Conservation (phyloP, 768 basidiomycete genomes). For the Russula emetica region DNA sequence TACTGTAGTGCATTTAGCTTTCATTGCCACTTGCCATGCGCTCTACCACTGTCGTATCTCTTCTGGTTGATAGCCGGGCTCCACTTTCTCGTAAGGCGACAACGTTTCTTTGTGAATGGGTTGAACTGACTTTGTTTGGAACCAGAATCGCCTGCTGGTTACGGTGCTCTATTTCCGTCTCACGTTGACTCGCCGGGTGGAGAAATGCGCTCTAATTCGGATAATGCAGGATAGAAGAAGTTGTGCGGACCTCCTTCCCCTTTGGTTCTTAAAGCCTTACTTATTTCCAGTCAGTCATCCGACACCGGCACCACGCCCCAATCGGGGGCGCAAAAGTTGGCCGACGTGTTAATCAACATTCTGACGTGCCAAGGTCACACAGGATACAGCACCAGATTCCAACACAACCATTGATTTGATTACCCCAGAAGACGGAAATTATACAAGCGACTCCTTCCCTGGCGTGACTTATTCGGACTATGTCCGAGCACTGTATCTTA, state of each 20-base stretch:
- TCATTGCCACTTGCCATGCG: neutral
- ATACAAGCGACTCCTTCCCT: too few species aligned
- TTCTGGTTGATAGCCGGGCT: neutral
- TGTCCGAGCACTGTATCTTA: too few species aligned
- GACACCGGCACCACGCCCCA: neutral
- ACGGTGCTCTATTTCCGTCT: neutral
- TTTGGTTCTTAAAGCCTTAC: too few species aligned
- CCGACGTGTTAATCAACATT: too few species aligned
- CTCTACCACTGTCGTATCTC: neutral
- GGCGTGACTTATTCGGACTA: too few species aligned
- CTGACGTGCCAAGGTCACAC: too few species aligned
- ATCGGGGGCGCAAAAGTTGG: neutral
- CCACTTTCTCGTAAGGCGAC: constrained; percentile 5
- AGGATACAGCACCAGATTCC: too few species aligned
- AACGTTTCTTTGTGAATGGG: neutral
- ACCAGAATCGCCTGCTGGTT: neutral
- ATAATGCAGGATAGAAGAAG: too few species aligned
- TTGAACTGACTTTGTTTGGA: neutral
- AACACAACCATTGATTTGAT: too few species aligned
- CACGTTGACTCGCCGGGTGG: neutral
- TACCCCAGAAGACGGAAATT: too few species aligned
- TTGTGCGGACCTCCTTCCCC: too few species aligned
- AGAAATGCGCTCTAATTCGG: too few species aligned
- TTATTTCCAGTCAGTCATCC: neutral
- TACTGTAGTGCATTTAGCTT: neutral